Evolutionary conservation across 2,329 filamentous ascomycete genomes (phyloP).

Genomic region (Colletotrichum truncatum): DNA sequence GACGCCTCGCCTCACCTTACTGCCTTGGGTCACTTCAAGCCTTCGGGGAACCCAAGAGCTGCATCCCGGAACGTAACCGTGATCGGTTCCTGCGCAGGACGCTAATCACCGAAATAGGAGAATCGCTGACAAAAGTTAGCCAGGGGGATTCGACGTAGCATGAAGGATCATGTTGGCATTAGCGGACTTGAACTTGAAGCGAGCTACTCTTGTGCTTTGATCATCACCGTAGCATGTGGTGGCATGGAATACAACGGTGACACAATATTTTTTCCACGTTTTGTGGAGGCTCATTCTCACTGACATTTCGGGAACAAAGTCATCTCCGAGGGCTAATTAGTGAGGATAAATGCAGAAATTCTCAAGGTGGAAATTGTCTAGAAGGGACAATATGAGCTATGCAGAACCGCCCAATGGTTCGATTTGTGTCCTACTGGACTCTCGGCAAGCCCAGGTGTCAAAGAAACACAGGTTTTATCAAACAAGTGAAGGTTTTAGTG

Average conservation of each 20-base stretch:
- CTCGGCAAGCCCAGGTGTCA: not conserved
- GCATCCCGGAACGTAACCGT: not conserved
- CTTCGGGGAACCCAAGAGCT: not conserved
- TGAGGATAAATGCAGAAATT: too few species aligned
- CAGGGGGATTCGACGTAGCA: not conserved
- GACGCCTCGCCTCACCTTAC: too few species aligned
- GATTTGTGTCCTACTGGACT: not conserved
- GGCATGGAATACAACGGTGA: not conserved
- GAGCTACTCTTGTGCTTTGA: not conserved
- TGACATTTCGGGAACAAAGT: too few species aligned
- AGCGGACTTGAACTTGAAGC: not conserved
- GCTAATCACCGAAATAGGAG: not conserved
- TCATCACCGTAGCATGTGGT: not conserved
- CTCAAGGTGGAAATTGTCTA: not conserved
- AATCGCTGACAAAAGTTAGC: not conserved
- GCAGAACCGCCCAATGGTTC: not conserved
- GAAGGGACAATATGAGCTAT: not conserved
- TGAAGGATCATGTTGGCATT: not conserved
- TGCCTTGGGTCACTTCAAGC: not conserved
- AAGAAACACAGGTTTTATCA: slow-evolving; percentile 5
- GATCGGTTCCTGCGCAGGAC: not conserved
- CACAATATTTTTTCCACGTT: not conserved
- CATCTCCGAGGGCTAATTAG: too few species aligned
- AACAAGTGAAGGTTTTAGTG: not conserved
- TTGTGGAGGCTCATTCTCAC: not conserved